Evolutionary conservation across 768 basidiomycete genomes (phyloP), one percentile per base, ranked within the genome.

Genomic region (Tulasnella sp.): DNA sequence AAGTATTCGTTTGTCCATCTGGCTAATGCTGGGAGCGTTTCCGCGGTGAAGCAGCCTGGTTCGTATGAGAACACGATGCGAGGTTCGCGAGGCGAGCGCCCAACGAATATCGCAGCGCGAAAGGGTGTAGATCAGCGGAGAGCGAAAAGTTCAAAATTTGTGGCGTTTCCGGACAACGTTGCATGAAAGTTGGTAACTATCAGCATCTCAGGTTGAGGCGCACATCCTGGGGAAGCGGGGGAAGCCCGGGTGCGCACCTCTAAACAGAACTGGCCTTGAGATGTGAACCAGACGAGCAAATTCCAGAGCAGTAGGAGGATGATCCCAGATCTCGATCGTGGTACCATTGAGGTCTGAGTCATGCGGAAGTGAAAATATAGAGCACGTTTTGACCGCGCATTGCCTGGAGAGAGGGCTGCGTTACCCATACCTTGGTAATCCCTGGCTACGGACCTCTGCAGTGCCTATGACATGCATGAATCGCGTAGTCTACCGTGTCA

Each of bases 1-100:
- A 96, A 87, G 82, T 92, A 91, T 71, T 88, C 85, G 82, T 91
- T 85, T 15, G 89, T 86, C 95, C 95, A 97, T 61, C 86, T 86
- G 16, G 84, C 82, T 57, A 85, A 82, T 42, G 84, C 80, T 29
- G 87, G 87, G n/a, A 79, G 42, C 80, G 48, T 35, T 55, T 76
- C 73, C 57, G 79, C 55, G 55, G 46, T 78, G 70, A 72, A 70
- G 18, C 77, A 40, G 67, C 35, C 70, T 75, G 70, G 77, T 40
- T 5, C 26, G 29, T 23, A 6, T 40, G 23, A 7, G 16, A 23
- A 70, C 26, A 15, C 15, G 46, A 42, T 20, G n/a, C 7, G 46
- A 42, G 67, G 16, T 37, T 75, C 39, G 46, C 29, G 23, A 67
- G 26, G 61, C n/a, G 61, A 67, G 61, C 61, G 61, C 72, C 44